Percentiles rank a stretch among this genome's conserved stretches.
phyloP scores from a whole-genome alignment of 2,329 filamentous ascomycete genomes.

The Neofusicoccum laricinum region DNA sequence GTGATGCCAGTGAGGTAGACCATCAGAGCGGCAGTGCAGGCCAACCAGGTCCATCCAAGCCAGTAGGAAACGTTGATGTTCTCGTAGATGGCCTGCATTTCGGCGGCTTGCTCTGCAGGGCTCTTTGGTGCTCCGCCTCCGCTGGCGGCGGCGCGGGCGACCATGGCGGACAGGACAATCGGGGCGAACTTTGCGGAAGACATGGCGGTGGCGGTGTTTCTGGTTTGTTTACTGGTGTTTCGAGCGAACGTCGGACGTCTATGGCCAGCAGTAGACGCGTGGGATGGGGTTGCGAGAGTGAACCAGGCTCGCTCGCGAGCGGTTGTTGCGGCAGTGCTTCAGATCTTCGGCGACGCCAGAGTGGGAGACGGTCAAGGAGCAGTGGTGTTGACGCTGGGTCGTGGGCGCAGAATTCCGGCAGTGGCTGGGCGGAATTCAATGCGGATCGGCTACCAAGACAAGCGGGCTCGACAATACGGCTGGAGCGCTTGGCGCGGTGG shows the following conservation, averaged over 20 bases:
- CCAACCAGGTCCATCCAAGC: slow-evolving; percentile 51
- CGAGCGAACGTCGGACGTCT: slow-evolving; percentile 2
- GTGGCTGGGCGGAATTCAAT: background rate
- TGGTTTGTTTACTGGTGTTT: background rate
- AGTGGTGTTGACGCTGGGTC: background rate
- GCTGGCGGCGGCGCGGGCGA: background rate
- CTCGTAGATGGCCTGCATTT: slow-evolving; percentile 15
- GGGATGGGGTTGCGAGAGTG: slow-evolving; percentile 1
- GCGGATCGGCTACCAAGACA: background rate
- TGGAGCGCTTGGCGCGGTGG: background rate
- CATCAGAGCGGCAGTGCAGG: slow-evolving; percentile 61
- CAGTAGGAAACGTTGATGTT: slow-evolving; percentile 36
- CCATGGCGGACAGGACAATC: background rate
- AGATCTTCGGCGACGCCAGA: background rate
- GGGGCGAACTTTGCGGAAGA: background rate
- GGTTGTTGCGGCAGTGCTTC: background rate
- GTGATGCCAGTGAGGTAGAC: slow-evolving; percentile 64
- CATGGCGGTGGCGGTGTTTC: slow-evolving; percentile 4
- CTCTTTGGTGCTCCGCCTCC: background rate
- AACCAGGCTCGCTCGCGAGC: slow-evolving; percentile 13
- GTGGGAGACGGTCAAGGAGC: background rate
- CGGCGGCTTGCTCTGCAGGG: background rate
- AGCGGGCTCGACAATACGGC: background rate
- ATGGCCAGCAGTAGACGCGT: slow-evolving; percentile 15
- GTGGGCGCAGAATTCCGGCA: background rate